Conservation (phyloP, 139 green algal genomes). For the Coelastrella sp. region DNA sequence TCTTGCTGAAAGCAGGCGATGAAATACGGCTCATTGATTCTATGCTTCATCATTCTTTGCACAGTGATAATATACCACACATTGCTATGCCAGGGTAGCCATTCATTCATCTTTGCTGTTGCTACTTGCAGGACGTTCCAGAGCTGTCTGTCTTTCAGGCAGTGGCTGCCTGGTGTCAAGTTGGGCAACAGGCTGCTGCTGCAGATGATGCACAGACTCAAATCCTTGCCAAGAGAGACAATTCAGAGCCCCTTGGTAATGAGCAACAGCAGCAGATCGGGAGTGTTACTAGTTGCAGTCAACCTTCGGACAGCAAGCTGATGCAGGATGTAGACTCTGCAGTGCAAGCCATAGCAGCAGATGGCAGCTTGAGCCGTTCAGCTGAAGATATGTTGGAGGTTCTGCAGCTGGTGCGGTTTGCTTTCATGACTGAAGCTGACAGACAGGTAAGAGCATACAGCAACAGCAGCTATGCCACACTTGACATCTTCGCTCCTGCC, state of each 20-base stretch:
- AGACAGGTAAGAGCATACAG: constrained; percentile 48
- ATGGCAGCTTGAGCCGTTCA: neutral
- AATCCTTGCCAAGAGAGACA: too few relatives aligned
- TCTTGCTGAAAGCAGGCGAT: neutral
- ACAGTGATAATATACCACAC: too few relatives aligned
- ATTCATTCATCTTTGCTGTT: too few relatives aligned
- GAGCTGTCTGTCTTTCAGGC: constrained; percentile 39
- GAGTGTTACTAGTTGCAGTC: too few relatives aligned
- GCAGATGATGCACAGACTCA: too few relatives aligned
- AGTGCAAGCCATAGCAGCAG: neutral
- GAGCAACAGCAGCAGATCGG: constrained; percentile 27
- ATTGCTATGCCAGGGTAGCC: too few relatives aligned
- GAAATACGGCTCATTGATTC: neutral
- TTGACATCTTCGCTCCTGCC: neutral
- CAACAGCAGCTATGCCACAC: neutral
- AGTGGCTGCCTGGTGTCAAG: constrained; percentile 38
- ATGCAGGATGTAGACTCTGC: too few relatives aligned
- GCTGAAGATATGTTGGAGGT: neutral
- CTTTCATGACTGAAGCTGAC: constrained; percentile 60
- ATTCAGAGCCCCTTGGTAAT: too few relatives aligned
- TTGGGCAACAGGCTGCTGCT: neutral
- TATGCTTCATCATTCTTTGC: too few relatives aligned
- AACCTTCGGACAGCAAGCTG: too few relatives aligned
- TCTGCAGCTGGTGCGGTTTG: constrained; percentile 49
- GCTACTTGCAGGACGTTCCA: constrained; percentile 32